These are phyloP conservation scores for Azolla pinnata DNA, from an alignment of 75 land plant species.

Conservation along the genomic window DNA sequence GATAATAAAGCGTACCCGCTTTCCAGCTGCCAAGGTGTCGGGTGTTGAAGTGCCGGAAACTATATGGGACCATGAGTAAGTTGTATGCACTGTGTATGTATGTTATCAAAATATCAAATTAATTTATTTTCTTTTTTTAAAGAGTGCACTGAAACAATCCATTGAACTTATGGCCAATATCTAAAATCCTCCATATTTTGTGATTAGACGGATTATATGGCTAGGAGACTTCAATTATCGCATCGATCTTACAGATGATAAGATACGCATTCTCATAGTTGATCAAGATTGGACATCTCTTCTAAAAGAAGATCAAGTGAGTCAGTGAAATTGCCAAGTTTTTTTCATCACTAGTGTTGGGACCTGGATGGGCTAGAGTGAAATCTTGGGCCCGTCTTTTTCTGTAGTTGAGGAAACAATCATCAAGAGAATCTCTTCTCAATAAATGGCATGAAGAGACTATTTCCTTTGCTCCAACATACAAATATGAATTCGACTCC, in stretches of 20 bases:
- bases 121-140: background rate
- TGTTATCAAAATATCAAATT: background rate
- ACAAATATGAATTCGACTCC: constrained; percentile 67
- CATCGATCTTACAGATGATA: constrained; percentile 14
- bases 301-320: constrained; percentile 25
- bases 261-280: constrained; percentile 8
- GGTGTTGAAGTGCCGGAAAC: constrained; percentile 13
- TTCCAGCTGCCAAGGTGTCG: constrained; percentile 16
- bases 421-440: constrained; percentile 60
- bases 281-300: constrained; percentile 22
- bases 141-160: background rate
- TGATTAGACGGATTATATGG: constrained; percentile 30
- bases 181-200: background rate
- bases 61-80: constrained; percentile 31
- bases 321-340: background rate
- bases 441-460: constrained; percentile 84
- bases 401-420: constrained; percentile 52
- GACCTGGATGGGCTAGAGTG: background rate
- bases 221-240: constrained; percentile 37
- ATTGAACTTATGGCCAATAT: background rate
- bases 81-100: background rate
- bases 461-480: constrained; percentile 76
- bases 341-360: background rate
- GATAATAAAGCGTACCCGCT: constrained; percentile 19
- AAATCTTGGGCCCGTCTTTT: background rate